Base-by-base conservation (phyloP, 345 rosid species). In the Diplotaxis tenuifolia region DNA sequence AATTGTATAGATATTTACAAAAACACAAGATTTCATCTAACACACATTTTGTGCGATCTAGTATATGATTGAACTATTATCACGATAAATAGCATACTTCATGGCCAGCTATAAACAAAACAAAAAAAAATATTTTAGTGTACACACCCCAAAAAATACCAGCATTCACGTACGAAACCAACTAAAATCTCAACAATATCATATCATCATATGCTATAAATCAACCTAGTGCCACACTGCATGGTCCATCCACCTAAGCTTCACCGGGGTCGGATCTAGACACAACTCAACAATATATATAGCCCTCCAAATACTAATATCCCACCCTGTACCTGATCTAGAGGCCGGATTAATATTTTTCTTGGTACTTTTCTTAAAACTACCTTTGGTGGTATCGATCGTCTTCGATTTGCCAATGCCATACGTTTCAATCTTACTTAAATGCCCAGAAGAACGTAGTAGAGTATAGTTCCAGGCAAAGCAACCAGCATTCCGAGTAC, bases 401-500 rank as follows among this genome's bases (percentile, higher is more conserved):
- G 73, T 57, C 47, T 78, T 73, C 53, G 42, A 62, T 67, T 61
- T 11, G 58, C 40, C 18, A 36, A 12, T 50, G 59, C 54, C n/a
- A n/a, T n/a, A n/a, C n/a, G 64, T 54, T 50, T 75, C 38, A 25
- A 19, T 9, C 7, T 59, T 40, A 22, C 64, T 80, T 70, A 81
- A 16, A 81, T 69, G 36, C 84, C 84, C 78, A 81, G 72, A 68
- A 79, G 75, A 52, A 78, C 78, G 50, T 75, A 72, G 65, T 83
- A 85, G 78, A 81, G 58, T 52, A 85, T 72, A 22, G 82, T 82
- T 9, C 81, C 79, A 36, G 88, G 88, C 65, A 81, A 65, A 7
- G 86, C 79, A 53, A 83, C 65, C 74, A 83, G 81, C 86, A 83
- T 81, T 34, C 86, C 84, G n/a, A 81, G 78, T 53, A 83, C 73